Conservation (phyloP, 1,284 basidiomycete species). For the Erythrobasidium hasegawianum region DNA sequence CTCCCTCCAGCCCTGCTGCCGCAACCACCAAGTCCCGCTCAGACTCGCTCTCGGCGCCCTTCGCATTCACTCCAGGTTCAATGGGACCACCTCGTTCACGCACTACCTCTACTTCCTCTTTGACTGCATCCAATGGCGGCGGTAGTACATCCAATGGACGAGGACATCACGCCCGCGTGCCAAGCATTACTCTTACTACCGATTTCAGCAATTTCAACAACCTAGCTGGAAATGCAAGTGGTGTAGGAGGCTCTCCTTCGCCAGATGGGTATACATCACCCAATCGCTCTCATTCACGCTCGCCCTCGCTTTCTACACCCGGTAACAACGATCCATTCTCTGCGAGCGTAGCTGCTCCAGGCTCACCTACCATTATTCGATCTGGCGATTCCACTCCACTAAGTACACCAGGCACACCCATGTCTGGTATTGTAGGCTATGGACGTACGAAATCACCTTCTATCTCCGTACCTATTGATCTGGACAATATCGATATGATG, state of each 20-base stretch:
- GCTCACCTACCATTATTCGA: background rate
- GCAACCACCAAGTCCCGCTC: conserved; percentile 4
- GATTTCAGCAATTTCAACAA: conserved; percentile 29
- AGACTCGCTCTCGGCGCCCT: conserved; percentile 25
- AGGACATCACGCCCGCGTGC: conserved; percentile 17
- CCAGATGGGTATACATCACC: conserved; percentile 22
- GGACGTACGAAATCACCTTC: conserved; percentile 17
- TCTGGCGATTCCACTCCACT: conserved; percentile 23
- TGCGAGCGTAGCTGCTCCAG: background rate
- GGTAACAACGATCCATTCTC: conserved; percentile 16
- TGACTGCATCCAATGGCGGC: conserved; percentile 6
- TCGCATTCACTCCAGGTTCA: conserved; percentile 25
- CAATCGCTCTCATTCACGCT: conserved; percentile 1
- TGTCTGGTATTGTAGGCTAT: conserved; percentile 11
- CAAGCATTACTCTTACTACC: conserved; percentile 31
- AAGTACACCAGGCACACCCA: conserved; percentile 25
- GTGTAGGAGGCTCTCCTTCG: background rate
- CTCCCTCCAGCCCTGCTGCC: too few relatives aligned
- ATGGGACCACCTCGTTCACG: conserved; percentile 26
- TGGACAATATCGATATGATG: conserved; percentile 26
- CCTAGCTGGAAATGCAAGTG: conserved; percentile 14
- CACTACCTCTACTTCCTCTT: conserved; percentile 16
- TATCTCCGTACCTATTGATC: conserved; percentile 26
- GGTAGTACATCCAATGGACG: background rate
- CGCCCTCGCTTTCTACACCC: too few relatives aligned